Conservation (phyloP, 2,329 filamentous ascomycete species). For the Calonectria hawksworthii region DNA sequence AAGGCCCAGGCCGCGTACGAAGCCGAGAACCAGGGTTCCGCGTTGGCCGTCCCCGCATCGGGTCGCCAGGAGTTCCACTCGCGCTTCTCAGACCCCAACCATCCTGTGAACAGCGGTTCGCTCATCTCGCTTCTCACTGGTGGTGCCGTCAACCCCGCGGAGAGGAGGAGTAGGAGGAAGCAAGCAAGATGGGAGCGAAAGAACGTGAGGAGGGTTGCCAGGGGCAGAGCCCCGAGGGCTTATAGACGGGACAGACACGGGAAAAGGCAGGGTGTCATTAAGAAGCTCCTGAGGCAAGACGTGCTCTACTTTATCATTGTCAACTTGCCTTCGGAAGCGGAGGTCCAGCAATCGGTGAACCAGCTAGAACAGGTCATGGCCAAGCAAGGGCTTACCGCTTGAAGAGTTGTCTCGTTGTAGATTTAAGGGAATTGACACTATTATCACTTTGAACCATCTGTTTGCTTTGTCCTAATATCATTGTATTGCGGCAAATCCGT, state of each 20-base stretch:
- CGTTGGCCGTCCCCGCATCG: neutral
- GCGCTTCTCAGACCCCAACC: conserved; percentile 16
- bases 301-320: conserved; percentile 19
- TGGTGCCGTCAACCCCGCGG: conserved; percentile 9
- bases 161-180: neutral
- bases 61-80: conserved; percentile 6
- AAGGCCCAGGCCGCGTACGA: conserved; percentile 16
- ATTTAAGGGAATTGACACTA: no score
- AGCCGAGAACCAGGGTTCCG: neutral
- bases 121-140: conserved; percentile 22
- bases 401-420: neutral
- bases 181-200: neutral
- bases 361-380: conserved; percentile 13
- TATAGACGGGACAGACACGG: neutral
- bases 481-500: no score
- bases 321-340: conserved; percentile 7
- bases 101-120: conserved; percentile 11
- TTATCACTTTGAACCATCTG: no score
- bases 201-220: conserved; percentile 1
- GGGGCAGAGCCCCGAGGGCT: neutral
- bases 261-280: conserved; percentile 3
- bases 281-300: conserved; percentile 3
- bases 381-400: neutral
- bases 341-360: conserved; percentile 18
- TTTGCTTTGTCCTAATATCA: no score